phyloP scores from a whole-genome alignment of 1,284 basidiomycete genomes.

The Apiotrichum montevideense region DNA sequence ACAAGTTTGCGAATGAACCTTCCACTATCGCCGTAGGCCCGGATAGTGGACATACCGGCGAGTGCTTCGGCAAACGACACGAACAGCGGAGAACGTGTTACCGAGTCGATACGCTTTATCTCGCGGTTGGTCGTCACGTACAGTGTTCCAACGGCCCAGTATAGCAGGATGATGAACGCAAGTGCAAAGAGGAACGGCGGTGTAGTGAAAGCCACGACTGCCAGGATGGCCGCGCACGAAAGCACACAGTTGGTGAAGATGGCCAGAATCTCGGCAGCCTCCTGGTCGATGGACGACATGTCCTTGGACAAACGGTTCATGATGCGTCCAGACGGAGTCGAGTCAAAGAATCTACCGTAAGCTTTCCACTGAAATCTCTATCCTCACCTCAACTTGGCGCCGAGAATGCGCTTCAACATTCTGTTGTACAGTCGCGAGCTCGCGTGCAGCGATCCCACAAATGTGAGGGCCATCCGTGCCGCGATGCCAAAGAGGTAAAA shows the following conservation, averaged over 20 bases:
- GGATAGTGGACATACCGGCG: constrained; percentile 50
- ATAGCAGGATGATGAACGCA: constrained; percentile 45
- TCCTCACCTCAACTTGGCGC: constrained; percentile 36
- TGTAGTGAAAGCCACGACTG: constrained; percentile 41
- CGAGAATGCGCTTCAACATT: constrained; percentile 40
- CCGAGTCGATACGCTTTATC: constrained; percentile 53
- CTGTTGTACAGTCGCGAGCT: constrained; percentile 34
- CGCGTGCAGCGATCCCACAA: constrained; percentile 38
- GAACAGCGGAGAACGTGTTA: constrained; percentile 54
- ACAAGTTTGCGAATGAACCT: constrained; percentile 49
- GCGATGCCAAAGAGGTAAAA: constrained; percentile 40
- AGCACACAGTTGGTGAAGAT: constrained; percentile 41
- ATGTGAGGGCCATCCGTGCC: constrained; percentile 33
- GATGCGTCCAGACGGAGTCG: constrained; percentile 50
- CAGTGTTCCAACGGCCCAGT: constrained; percentile 45
- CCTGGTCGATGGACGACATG: constrained; percentile 51
- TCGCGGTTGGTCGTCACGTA: constrained; percentile 52
- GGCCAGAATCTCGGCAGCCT: constrained; percentile 43
- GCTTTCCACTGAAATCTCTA: neutral
- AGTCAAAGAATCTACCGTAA: constrained; percentile 40
- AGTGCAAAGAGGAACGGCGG: constrained; percentile 47
- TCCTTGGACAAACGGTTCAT: constrained; percentile 52
- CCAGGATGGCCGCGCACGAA: constrained; percentile 34
- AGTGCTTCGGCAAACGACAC: constrained; percentile 50
- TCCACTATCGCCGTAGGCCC: constrained; percentile 51